Base-by-base conservation (phyloP, 306 rosid species). In the Malus sylvestris region DNA sequence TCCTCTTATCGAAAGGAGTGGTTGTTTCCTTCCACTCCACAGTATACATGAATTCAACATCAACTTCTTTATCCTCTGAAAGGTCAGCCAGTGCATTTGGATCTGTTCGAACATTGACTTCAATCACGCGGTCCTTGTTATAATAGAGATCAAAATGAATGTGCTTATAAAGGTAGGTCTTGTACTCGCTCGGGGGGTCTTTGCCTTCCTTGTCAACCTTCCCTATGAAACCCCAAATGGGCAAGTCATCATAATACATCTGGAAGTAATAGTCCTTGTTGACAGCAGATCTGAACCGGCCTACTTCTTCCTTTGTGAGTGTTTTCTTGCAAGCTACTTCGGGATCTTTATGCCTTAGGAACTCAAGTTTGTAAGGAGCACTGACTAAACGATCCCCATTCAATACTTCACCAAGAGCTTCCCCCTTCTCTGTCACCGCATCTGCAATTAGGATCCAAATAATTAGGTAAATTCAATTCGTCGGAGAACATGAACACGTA, bases 171-270 rank as follows among this genome's bases (percentile, higher is more conserved):
- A 94, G 89, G 81, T 80, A 89, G 73, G 88, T 89, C 78, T 83
- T 87, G 69, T 73, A 86, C 12, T 94, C 96, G 70, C 91, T 94
- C 4, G 96, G 95, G 40, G 96, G 95, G 40, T 90, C 97, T 82
- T 80, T 90, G 53, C 83, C 85, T 10, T 89, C 88, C 89, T 88
- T 89, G 25, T 89, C 93, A 72, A 89, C 90, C 73, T 84, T 88
- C 68, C 98, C 97, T 30, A 94, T 87, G 86, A 92, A 89, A 27
- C 93, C 95, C 96, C 96, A 94, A n/a, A 92, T 81, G 16, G 98
- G 98, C 71, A 94, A 79, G 73, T 92, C 98, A 80, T 92, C 97
- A 30, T 87, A 92, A 80, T 92, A 92, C 96, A 92, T 92, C 81
- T 94, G 95, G 70, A 87, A 90, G 83, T 89, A 92, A 83, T 92